Evolutionary conservation across 108 stramenopile species (phyloP).

Genomic region (Epipyxis sp.): DNA sequence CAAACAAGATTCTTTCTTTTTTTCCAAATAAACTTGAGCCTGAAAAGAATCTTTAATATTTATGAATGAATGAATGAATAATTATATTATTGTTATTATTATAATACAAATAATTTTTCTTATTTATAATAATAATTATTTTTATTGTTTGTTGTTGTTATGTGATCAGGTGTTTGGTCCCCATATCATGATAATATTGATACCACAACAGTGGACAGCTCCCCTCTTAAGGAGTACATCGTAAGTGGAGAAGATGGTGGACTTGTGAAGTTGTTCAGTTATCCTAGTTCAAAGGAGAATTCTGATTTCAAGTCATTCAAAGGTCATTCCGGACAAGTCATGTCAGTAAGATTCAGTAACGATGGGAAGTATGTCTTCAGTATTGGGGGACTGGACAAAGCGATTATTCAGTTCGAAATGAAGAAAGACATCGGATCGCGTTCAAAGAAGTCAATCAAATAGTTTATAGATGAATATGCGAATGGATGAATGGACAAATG

Average conservation of each 20-base stretch:
- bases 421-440: too few species aligned
- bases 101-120: too few species aligned
- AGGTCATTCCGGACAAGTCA: slow-evolving; percentile 39
- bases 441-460: too few species aligned
- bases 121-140: too few species aligned
- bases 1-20: too few species aligned
- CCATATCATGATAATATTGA: slow-evolving; percentile 30
- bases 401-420: slow-evolving; percentile 22
- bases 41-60: too few species aligned
- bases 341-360: slow-evolving; percentile 24
- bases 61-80: too few species aligned
- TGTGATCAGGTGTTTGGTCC: slow-evolving; percentile 50
- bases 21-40: too few species aligned
- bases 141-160: too few species aligned
- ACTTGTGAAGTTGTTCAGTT: not conserved
- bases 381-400: slow-evolving; percentile 41
- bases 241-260: not conserved
- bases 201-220: not conserved
- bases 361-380: slow-evolving; percentile 13
- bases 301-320: slow-evolving; percentile 25
- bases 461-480: too few species aligned
- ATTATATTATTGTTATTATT: too few species aligned
- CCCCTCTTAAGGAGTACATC: not conserved
- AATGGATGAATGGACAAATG: too few species aligned
- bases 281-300: slow-evolving; percentile 20